Evolutionary conservation across 1,139 yeast genomes (phyloP).

Genomic region (Hanseniaspora gamundiae): DNA sequence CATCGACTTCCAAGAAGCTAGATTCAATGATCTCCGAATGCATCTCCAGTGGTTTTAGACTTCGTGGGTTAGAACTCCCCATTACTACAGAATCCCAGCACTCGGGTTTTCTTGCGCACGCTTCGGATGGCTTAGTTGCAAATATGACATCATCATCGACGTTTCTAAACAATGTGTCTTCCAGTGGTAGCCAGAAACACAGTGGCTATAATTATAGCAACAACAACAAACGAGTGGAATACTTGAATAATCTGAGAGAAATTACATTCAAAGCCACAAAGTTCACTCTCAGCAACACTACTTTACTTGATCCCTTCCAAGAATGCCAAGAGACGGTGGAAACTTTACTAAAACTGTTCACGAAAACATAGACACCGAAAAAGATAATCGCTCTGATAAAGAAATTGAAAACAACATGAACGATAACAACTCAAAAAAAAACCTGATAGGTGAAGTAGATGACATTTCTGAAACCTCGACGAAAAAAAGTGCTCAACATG

Average conservation of each 20-base stretch:
- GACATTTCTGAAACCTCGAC: neutral
- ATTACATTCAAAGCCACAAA: slow-evolving; percentile 23
- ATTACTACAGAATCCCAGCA: too few species aligned
- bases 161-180: neutral
- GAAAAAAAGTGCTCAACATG: too few species aligned
- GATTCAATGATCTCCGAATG: slow-evolving; percentile 20
- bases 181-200: too few species aligned
- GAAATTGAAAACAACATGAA: neutral
- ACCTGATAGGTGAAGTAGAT: neutral
- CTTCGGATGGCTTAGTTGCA: neutral
- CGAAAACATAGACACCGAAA: slow-evolving; percentile 10
- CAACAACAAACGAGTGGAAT: slow-evolving; percentile 2
- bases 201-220: too few species aligned
- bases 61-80: slow-evolving; percentile 12
- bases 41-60: slow-evolving; percentile 21
- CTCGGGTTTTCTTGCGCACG: too few species aligned
- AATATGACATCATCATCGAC: neutral
- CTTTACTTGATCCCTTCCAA: neutral
- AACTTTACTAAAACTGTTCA: slow-evolving; percentile 15
- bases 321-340: slow-evolving; percentile 20
- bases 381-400: too few species aligned
- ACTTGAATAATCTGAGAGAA: slow-evolving; percentile 20
- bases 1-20: slow-evolving; percentile 15
- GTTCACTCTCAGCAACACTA: slow-evolving; percentile 20
- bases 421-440: neutral